Evolutionary conservation across 192 early-diverging fungal genomes (phyloP).

Genomic region (Backusella morwellensis): DNA sequence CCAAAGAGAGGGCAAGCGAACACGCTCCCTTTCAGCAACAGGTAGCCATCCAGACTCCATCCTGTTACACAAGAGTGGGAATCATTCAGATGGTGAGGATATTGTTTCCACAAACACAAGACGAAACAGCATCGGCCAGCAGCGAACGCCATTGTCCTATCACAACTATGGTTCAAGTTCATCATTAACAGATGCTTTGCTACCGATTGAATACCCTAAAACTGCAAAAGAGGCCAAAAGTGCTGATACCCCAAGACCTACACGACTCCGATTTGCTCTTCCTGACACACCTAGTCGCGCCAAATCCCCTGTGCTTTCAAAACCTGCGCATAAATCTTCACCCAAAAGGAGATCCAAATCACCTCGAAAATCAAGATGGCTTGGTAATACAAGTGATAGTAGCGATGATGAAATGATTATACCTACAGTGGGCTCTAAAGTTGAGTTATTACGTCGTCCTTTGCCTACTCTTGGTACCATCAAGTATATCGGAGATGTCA

Average conservation of each 20-base stretch:
- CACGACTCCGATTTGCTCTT: slow-evolving; percentile 30
- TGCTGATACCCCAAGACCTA: slow-evolving; percentile 15
- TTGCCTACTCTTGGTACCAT: slow-evolving; percentile 31
- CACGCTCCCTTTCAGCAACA: slow-evolving; percentile 1
- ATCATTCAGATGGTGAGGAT: slow-evolving; percentile 9
- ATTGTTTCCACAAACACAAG: background rate
- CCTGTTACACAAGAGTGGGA: background rate
- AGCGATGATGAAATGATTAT: slow-evolving; percentile 25
- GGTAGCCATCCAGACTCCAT: background rate
- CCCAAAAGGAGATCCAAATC: slow-evolving; percentile 8
- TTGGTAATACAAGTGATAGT: slow-evolving; percentile 23
- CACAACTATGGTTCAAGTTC: slow-evolving; percentile 10
- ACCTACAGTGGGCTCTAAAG: slow-evolving; percentile 18
- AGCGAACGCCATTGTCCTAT: background rate
- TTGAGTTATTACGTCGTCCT: slow-evolving; percentile 31
- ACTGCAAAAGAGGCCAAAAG: background rate
- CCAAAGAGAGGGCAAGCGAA: background rate
- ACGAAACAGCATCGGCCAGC: background rate
- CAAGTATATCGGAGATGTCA: slow-evolving; percentile 28
- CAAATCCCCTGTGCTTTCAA: background rate
- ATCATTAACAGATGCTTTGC: slow-evolving; percentile 23
- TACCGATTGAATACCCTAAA: slow-evolving; percentile 19
- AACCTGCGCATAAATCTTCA: background rate
- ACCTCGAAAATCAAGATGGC: slow-evolving; percentile 21
- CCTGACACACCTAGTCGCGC: slow-evolving; percentile 27